Evolutionary conservation across 768 basidiomycete species (phyloP).

Genomic region (Leucocoprinus birnbaumii): DNA sequence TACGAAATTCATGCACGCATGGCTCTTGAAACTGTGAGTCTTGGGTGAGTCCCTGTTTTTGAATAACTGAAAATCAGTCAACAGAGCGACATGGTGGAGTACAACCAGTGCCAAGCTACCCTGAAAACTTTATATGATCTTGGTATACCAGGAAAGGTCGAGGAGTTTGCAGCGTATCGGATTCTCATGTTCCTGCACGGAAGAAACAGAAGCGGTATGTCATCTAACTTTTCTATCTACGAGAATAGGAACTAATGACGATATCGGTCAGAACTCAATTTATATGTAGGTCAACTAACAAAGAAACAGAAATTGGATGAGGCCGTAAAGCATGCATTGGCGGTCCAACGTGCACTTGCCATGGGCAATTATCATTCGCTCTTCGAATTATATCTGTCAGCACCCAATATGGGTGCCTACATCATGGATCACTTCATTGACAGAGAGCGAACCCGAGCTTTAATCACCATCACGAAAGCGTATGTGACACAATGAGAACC

Average conservation of each 20-base stretch:
- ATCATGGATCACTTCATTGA: slow-evolving; percentile 99
- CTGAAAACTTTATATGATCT: slow-evolving; percentile 89
- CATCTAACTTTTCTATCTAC: neutral
- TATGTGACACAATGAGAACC: slow-evolving; percentile 39
- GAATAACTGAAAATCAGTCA: slow-evolving; percentile 7
- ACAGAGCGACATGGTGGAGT: slow-evolving; percentile 97
- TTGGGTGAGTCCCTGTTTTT: neutral
- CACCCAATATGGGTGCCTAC: slow-evolving; percentile 97
- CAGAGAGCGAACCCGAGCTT: slow-evolving; percentile 81
- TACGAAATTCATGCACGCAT: slow-evolving; percentile 99
- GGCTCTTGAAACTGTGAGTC: slow-evolving; percentile 53
- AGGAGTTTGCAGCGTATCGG: slow-evolving; percentile 97
- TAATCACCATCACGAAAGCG: slow-evolving; percentile 93
- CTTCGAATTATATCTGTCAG: slow-evolving; percentile 78
- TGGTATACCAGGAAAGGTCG: slow-evolving; percentile 87
- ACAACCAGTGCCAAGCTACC: slow-evolving; percentile 95
- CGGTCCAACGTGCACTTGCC: slow-evolving; percentile 83
- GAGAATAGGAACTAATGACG: neutral
- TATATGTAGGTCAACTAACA: slow-evolving; percentile 97
- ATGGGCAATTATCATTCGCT: slow-evolving; percentile 94
- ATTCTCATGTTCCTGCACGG: slow-evolving; percentile 96
- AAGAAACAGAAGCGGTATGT: slow-evolving; percentile 86
- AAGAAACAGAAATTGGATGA: slow-evolving; percentile 79
- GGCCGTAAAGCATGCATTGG: slow-evolving; percentile 85
- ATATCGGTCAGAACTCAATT: slow-evolving; percentile 74